phyloP scores from a whole-genome alignment of 371 early-diverging fungal genomes.

The Syncephalastrum sp. region DNA sequence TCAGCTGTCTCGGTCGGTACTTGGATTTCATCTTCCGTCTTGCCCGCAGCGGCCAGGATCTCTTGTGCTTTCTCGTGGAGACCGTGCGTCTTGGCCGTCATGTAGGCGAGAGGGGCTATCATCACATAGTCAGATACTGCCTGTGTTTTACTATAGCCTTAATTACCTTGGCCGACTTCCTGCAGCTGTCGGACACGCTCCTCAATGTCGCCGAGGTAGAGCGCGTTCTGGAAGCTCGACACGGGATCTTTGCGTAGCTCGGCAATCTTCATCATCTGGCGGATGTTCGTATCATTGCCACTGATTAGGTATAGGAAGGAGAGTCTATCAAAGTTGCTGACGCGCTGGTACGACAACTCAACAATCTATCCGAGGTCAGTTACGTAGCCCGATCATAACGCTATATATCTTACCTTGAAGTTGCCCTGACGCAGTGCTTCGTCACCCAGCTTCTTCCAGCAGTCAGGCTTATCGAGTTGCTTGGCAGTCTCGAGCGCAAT shows the following conservation, averaged over 20 bases:
- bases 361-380: conserved; percentile 55
- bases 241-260: conserved; percentile 78
- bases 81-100: conserved; percentile 89
- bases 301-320: conserved; percentile 92
- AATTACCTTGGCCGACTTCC: conserved; percentile 80
- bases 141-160: not conserved
- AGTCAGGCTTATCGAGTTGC: conserved; percentile 79
- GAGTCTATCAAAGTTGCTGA: conserved; percentile 85
- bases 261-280: conserved; percentile 91
- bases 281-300: conserved; percentile 85
- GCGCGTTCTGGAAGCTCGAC: conserved; percentile 87
- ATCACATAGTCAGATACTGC: not conserved
- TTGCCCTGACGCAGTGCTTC: conserved; percentile 92
- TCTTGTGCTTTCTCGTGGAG: conserved; percentile 78
- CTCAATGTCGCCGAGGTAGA: conserved; percentile 85
- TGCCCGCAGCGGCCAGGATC: conserved; percentile 71
- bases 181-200: conserved; percentile 80
- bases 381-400: not conserved
- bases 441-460: conserved; percentile 82
- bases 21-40: conserved; percentile 65
- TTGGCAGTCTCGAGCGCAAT: conserved; percentile 92
- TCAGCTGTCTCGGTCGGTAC: conserved; percentile 37
- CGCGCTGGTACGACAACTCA: conserved; percentile 87
- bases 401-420: conserved; percentile 53
- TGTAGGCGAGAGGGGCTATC: conserved; percentile 82